Base-by-base conservation (phyloP, 768 basidiomycete species). In the Gautieria morchelliformis region DNA sequence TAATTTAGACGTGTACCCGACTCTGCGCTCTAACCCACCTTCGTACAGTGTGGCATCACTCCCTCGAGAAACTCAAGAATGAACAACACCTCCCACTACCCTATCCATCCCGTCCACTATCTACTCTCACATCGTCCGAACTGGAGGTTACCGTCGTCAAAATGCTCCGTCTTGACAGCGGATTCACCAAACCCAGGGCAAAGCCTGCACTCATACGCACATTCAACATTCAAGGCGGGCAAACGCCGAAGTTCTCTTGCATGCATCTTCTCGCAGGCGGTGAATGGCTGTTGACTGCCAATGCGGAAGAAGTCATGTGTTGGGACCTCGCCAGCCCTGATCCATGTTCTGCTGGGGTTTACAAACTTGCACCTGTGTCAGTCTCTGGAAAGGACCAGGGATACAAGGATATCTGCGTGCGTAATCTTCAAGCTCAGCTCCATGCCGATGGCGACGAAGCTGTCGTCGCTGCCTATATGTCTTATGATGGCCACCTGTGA, bases 401-500 rank as follows among this genome's bases (percentile, higher is more conserved):
- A 40, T 57, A 57, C 35, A 57, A 49, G 35, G 56, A 57, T 19
- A 57, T 57, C n/a, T 57, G 56, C 32, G 56, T 57, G 24, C 37
- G 56, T n/a, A 57, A 47, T 32, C 46, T 57, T 27, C 56, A 57
- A 17, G 45, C 22, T 10, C 56, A 57, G 37, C 30, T 57, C 5
- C 48, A 57, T 47, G 45, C 46, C 14, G 37, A 37, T 0, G 56
- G 56, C 14, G 47, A 57, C 47, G 56, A 48, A 24, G 56, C 56
- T 15, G 40, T 57, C 30, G 46, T 57, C 46, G 45, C 56, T 22
- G 56, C 56, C 19, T 57, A 57, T 33, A 47, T 57, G 56, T 57
- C 56, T 19, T 57, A 57, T 37, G 56, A 57, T 24, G 48, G 56
- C 48, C 56, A 57, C 27, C 56, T 27, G 56, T 57, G 45, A 57